Conservation (phyloP, 2,329 filamentous ascomycete species). For the Trichophyton schoenleinii region DNA sequence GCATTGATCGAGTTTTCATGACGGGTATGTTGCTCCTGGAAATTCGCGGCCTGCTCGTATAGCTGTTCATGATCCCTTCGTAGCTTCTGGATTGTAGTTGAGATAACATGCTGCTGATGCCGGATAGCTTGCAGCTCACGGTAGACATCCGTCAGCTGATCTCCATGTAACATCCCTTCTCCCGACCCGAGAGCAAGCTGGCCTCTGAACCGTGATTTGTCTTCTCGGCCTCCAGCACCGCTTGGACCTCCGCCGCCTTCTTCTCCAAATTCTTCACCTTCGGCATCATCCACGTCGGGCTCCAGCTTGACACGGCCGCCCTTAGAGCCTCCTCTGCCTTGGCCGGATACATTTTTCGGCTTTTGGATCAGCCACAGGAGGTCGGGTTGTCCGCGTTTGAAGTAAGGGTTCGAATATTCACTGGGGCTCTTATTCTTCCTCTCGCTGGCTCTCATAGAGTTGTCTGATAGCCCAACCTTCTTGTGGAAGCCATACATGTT, state of each 20-base stretch:
- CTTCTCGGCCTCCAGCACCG: constrained; percentile 22
- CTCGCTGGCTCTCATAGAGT: constrained; percentile 94
- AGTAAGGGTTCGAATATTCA: constrained; percentile 96
- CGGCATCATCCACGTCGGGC: constrained; percentile 55
- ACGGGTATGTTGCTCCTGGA: constrained; percentile 85
- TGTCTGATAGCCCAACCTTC: constrained; percentile 80
- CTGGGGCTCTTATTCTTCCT: constrained; percentile 95
- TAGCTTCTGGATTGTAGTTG: constrained; percentile 64
- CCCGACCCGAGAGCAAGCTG: constrained; percentile 30
- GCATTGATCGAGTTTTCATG: constrained; percentile 98
- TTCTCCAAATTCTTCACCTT: constrained; percentile 47
- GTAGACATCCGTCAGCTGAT: constrained; percentile 65
- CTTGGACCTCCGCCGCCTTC: constrained; percentile 19
- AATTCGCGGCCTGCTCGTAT: constrained; percentile 74
- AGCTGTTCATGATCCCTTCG: constrained; percentile 78
- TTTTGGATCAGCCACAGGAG: constrained; percentile 94
- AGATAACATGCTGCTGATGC: constrained; percentile 76
- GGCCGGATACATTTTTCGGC: constrained; percentile 58
- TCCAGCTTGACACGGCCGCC: constrained; percentile 36
- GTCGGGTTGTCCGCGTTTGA: constrained; percentile 83
- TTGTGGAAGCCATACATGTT: constrained; percentile 55
- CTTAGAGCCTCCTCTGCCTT: constrained; percentile 42
- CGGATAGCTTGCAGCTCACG: constrained; percentile 72
- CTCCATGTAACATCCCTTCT: constrained; percentile 26
- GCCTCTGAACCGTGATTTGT: constrained; percentile 25